Evolutionary conservation across 2,329 filamentous ascomycete genomes (phyloP).

Genomic region (Aspergillus carbonarius): DNA sequence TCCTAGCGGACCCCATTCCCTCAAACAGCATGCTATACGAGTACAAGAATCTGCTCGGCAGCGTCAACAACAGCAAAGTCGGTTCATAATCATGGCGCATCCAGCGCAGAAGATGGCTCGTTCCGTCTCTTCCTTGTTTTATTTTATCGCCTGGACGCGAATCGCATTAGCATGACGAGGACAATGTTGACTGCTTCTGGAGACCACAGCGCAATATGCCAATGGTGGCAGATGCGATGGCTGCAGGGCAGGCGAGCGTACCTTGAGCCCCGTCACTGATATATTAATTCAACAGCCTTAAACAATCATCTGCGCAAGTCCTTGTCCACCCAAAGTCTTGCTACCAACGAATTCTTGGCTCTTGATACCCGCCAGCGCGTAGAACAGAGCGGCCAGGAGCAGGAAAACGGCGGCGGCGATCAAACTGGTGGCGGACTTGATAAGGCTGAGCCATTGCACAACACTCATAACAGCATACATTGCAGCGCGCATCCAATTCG

Average conservation of each 20-base stretch:
- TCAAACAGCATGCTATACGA: slow-evolving; percentile 18
- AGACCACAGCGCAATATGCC: not conserved
- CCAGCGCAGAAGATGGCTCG: slow-evolving; percentile 14
- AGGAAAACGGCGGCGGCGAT: slow-evolving; percentile 85
- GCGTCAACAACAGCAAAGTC: slow-evolving; percentile 18
- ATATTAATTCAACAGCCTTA: slow-evolving; percentile 36
- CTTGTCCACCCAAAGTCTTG: slow-evolving; percentile 92
- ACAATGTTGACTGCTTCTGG: not conserved
- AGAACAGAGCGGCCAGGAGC: slow-evolving; percentile 74
- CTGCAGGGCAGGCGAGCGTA: not conserved
- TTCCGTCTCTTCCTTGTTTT: slow-evolving; percentile 4
- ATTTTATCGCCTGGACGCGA: not conserved
- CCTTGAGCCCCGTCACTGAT: not conserved
- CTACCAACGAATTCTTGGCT: slow-evolving; percentile 58
- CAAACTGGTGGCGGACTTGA: slow-evolving; percentile 65
- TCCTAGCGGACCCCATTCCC: slow-evolving; percentile 8
- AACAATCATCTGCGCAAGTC: slow-evolving; percentile 97
- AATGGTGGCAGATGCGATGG: not conserved
- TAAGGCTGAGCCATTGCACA: slow-evolving; percentile 80
- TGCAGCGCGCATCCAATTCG: slow-evolving; percentile 92
- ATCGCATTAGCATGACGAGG: not conserved
- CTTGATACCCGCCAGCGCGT: slow-evolving; percentile 52
- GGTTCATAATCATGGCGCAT: slow-evolving; percentile 25
- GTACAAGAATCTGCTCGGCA: slow-evolving; percentile 20
- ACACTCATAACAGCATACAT: slow-evolving; percentile 80